Percentiles rank a stretch among this genome's conserved stretches.
Conservation (phyloP, 345 rosid genomes). For the Hirschfeldia incana region DNA sequence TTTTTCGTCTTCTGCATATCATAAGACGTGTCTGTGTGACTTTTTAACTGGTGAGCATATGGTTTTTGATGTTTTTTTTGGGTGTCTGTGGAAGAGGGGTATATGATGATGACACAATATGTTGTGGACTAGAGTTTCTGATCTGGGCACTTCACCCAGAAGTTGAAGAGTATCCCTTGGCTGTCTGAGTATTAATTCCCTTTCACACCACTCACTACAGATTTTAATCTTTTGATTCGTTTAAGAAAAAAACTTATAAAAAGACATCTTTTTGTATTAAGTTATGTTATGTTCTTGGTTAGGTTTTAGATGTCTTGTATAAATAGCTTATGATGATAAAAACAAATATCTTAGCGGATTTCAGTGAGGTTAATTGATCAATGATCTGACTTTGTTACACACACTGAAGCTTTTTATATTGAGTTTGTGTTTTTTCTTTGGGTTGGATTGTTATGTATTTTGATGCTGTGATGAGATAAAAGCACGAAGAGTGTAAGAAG, state of each 20-base stretch:
- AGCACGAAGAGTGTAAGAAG: conserved; percentile 57
- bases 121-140: conserved; percentile 99
- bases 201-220: not conserved
- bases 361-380: conserved; percentile 69
- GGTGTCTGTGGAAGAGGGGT: conserved; percentile 10
- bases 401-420: conserved; percentile 68
- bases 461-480: conserved; percentile 63
- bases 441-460: not conserved
- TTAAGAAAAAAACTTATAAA: not conserved
- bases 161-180: conserved; percentile 98
- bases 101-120: conserved; percentile 64
- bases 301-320: not conserved
- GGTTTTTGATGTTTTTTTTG: not conserved
- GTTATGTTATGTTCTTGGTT: not conserved
- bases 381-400: conserved; percentile 97
- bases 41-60: not conserved
- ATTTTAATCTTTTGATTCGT: not conserved
- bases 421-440: not conserved
- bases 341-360: conserved; percentile 89
- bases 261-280: not conserved
- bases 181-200: conserved; percentile 76
- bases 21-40: not conserved
- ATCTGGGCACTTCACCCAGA: conserved; percentile 51
- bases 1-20: not conserved
- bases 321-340: conserved; percentile 75